Evolutionary conservation across 345 rosid species (phyloP).

Genomic region (Trapa bicornis): DNA sequence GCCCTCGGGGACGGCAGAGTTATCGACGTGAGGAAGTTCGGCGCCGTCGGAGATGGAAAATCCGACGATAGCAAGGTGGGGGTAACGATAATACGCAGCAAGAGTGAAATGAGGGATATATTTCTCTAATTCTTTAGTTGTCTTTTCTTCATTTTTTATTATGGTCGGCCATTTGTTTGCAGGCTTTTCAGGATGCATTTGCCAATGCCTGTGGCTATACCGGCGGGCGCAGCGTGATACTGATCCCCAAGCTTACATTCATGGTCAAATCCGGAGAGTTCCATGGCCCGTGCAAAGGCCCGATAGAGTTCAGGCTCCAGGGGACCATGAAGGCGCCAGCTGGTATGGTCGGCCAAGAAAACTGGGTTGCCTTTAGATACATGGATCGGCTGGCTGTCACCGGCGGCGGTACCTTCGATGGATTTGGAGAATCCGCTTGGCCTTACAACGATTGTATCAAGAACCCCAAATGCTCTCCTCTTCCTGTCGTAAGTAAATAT

Average conservation of each 20-base stretch:
- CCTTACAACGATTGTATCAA: slow-evolving; percentile 3
- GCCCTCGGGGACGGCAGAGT: background rate
- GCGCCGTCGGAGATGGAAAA: slow-evolving; percentile 15
- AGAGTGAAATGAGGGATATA: too few relatives aligned
- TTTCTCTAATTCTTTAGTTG: too few relatives aligned
- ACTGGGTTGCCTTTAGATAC: slow-evolving; percentile 14
- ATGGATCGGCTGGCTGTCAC: slow-evolving; percentile 7
- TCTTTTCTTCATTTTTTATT: too few relatives aligned
- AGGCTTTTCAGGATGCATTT: slow-evolving; percentile 1
- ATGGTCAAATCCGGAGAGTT: slow-evolving; percentile 5
- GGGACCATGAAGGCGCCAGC: slow-evolving; percentile 14
- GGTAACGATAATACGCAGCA: background rate
- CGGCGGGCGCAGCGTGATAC: background rate
- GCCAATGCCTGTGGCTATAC: slow-evolving; percentile 11
- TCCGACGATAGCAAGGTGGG: slow-evolving; percentile 12
- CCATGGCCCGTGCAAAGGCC: slow-evolving; percentile 18
- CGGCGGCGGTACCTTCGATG: slow-evolving; percentile 23
- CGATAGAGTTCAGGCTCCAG: background rate
- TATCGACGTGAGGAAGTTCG: slow-evolving; percentile 13
- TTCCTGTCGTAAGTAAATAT: slow-evolving; percentile 14
- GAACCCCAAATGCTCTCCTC: slow-evolving; percentile 5
- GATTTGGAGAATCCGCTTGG: slow-evolving; percentile 22
- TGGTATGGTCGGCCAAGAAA: background rate
- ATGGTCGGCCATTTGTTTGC: background rate
- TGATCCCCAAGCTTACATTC: slow-evolving; percentile 14